These are phyloP conservation scores for Penicillium ucsense DNA, from an alignment of 495 filamentous ascomycete genomes.

Conservation along the genomic window DNA sequence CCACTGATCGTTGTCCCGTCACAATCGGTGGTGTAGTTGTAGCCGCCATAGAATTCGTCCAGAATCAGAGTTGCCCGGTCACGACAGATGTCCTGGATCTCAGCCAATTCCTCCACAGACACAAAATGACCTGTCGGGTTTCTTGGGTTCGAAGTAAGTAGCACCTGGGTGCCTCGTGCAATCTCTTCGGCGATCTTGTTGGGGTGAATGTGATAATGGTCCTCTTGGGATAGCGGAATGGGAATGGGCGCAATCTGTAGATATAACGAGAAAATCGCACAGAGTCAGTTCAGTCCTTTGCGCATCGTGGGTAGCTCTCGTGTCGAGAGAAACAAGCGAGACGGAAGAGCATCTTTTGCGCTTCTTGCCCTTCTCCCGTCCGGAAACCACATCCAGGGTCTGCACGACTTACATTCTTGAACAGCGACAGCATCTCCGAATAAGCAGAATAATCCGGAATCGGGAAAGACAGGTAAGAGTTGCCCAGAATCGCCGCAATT, in stretches of 20 bases:
- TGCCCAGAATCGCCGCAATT: conserved; percentile 87
- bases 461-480: conserved; percentile 83
- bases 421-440: conserved; percentile 91
- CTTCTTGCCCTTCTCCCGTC: no score
- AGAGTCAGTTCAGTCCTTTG: background rate
- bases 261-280: background rate
- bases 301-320: background rate
- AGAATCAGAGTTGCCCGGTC: conserved; percentile 84
- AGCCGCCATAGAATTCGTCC: conserved; percentile 95
- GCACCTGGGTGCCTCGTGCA: conserved; percentile 74
- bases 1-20: conserved; percentile 81
- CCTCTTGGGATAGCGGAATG: conserved; percentile 69
- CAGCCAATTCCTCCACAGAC: conserved; percentile 64
- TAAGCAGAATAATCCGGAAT: conserved; percentile 75
- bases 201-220: conserved; percentile 84
- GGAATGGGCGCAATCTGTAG: conserved; percentile 81
- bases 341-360: no score
- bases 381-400: no score
- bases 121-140: conserved; percentile 92
- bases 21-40: conserved; percentile 87
- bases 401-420: conserved; percentile 58
- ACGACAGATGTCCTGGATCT: conserved; percentile 87
- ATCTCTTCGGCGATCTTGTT: conserved; percentile 90
- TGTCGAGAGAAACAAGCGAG: no score
- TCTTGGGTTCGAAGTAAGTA: conserved; percentile 91